phyloP scores from a whole-genome alignment of 176 grass and related monocot species.

The Lolium rigidum region DNA sequence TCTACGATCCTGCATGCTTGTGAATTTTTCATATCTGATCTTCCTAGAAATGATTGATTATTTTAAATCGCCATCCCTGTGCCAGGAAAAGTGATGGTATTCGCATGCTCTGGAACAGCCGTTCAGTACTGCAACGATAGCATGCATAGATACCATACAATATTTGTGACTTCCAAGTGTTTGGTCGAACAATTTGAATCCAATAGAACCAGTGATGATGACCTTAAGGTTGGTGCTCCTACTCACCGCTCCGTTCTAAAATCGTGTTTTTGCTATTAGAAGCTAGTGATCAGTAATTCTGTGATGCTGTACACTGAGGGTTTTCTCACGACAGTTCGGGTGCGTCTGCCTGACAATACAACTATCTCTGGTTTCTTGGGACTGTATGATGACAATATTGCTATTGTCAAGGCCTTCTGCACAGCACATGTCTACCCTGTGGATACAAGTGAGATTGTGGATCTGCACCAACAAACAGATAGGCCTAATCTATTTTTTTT shows the following conservation, averaged over 20 bases:
- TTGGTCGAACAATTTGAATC: not conserved
- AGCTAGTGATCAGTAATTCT: no score
- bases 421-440: not conserved
- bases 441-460: not conserved
- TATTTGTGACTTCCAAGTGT: not conserved
- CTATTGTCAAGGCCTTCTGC: not conserved
- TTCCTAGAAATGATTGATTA: no score
- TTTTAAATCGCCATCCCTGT: no score
- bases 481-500: not conserved
- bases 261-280: no score
- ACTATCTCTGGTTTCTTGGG: not conserved
- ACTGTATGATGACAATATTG: constrained; percentile 5
- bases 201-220: not conserved
- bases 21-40: no score
- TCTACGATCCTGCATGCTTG: no score
- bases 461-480: not conserved
- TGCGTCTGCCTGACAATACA: not conserved
- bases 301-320: no score
- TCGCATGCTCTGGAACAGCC: not conserved
- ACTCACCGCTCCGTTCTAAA: no score
- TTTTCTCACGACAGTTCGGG: no score
- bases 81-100: not conserved
- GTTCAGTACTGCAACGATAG: not conserved
- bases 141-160: not conserved
- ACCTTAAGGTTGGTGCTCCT: not conserved